Conservation (phyloP, 140 eudicot genomes). For the Ambrosia hybrid region DNA sequence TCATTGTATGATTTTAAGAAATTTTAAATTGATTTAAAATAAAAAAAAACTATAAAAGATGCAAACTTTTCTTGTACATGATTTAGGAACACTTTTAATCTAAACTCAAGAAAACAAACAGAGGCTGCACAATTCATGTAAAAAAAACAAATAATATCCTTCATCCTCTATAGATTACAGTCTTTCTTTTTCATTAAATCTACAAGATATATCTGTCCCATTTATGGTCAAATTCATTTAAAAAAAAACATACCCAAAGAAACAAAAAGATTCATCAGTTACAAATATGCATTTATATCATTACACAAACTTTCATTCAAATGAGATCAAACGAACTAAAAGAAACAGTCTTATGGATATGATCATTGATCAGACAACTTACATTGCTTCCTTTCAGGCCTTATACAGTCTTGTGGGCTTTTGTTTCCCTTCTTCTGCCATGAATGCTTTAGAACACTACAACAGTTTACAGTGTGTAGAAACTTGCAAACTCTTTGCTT, state of each 20-base stretch:
- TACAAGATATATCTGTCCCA: background rate
- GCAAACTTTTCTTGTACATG: no score
- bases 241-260: no score
- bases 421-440: constrained; percentile 42
- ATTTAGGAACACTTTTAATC: constrained; percentile 1
- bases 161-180: no score
- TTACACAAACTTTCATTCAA: no score
- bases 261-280: no score
- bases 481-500: constrained; percentile 19
- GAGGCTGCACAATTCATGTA: no score
- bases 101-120: constrained; percentile 15
- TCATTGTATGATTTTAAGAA: no score
- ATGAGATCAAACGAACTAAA: background rate
- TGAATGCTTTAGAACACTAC: constrained; percentile 19
- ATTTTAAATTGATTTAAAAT: no score
- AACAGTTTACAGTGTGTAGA: background rate
- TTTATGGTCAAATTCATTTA: background rate
- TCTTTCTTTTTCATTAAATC: background rate
- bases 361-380: constrained; percentile 24
- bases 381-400: constrained; percentile 95
- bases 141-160: no score
- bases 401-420: constrained; percentile 60
- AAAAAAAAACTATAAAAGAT: no score
- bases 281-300: no score
- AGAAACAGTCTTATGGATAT: background rate